Conservation (phyloP, 768 basidiomycete genomes). For the Phaeotremella skinneri region DNA sequence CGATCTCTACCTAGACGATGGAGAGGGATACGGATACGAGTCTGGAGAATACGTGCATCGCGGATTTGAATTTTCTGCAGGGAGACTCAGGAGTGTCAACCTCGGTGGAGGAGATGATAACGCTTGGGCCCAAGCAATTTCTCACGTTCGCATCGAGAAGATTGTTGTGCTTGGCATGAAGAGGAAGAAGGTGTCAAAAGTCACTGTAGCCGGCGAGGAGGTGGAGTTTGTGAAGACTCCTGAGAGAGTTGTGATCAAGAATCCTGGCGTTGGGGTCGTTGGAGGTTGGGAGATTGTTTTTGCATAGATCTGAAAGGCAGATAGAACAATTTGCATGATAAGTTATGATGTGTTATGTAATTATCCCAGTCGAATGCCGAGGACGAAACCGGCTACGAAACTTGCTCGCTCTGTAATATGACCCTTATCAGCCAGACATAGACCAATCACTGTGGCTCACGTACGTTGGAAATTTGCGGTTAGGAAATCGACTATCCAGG, state of each 20-base stretch:
- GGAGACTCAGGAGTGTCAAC: slow-evolving; percentile 50
- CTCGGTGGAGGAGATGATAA: slow-evolving; percentile 57
- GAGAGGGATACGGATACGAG: slow-evolving; percentile 72
- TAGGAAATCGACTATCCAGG: slow-evolving; percentile 65
- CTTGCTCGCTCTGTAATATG: slow-evolving; percentile 61
- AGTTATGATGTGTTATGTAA: not conserved
- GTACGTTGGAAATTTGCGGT: slow-evolving; percentile 85
- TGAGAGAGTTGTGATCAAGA: slow-evolving; percentile 62
- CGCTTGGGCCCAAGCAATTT: slow-evolving; percentile 65
- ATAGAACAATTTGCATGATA: slow-evolving; percentile 4
- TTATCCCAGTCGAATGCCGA: slow-evolving; percentile 79
- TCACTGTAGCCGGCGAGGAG: slow-evolving; percentile 57
- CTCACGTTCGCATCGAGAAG: slow-evolving; percentile 73
- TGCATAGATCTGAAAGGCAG: slow-evolving; percentile 21
- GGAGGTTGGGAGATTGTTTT: slow-evolving; percentile 53
- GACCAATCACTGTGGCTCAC: slow-evolving; percentile 5
- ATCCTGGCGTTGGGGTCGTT: slow-evolving; percentile 50
- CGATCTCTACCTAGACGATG: slow-evolving; percentile 93
- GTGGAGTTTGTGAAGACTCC: slow-evolving; percentile 65
- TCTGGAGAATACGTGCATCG: slow-evolving; percentile 83
- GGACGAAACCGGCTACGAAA: slow-evolving; percentile 75
- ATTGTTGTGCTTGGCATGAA: slow-evolving; percentile 73
- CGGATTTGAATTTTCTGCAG: slow-evolving; percentile 57
- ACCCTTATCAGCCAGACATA: not conserved
- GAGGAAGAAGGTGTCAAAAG: slow-evolving; percentile 58